Percentiles rank a stretch among this genome's conserved stretches.
Conservation (phyloP, 1,139 yeast species). For the Schizosaccharomyces versatilis region DNA sequence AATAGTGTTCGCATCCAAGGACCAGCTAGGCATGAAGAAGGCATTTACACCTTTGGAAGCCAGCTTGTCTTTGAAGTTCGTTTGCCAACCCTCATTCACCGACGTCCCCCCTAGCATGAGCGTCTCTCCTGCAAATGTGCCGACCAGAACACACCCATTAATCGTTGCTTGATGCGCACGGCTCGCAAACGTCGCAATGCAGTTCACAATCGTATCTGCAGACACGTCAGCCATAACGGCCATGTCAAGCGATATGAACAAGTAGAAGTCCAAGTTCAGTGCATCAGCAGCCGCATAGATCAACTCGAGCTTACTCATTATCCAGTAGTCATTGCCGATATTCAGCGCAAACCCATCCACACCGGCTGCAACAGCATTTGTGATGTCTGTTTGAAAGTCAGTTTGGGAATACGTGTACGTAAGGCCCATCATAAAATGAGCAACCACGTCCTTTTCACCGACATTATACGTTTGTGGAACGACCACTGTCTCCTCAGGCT, state of each 20-base stretch:
- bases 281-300: conserved; percentile 10
- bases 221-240: conserved; percentile 6
- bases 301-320: conserved; percentile 6
- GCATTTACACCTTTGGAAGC: conserved; percentile 5
- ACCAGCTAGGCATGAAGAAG: conserved; percentile 10
- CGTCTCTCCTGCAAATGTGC: conserved; percentile 10
- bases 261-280: conserved; percentile 3
- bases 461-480: neutral
- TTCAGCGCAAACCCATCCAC: conserved; percentile 12
- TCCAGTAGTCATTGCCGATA: conserved; percentile 10
- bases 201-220: neutral
- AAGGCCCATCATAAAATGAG: conserved; percentile 13
- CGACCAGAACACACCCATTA: conserved; percentile 7
- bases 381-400: conserved; percentile 8
- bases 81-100: conserved; percentile 6
- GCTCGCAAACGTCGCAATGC: conserved; percentile 5
- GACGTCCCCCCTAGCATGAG: conserved; percentile 5
- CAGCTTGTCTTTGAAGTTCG: conserved; percentile 6
- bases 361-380: conserved; percentile 8
- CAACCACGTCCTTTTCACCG: conserved; percentile 7
- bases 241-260: conserved; percentile 11
- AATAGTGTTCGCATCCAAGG: conserved; percentile 5
- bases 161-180: conserved; percentile 8
- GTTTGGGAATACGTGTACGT: conserved; percentile 6
- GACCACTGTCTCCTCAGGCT: no score